These are phyloP conservation scores for Musa beccarii DNA, from an alignment of 176 grass and related monocot species.

Conservation along the genomic window DNA sequence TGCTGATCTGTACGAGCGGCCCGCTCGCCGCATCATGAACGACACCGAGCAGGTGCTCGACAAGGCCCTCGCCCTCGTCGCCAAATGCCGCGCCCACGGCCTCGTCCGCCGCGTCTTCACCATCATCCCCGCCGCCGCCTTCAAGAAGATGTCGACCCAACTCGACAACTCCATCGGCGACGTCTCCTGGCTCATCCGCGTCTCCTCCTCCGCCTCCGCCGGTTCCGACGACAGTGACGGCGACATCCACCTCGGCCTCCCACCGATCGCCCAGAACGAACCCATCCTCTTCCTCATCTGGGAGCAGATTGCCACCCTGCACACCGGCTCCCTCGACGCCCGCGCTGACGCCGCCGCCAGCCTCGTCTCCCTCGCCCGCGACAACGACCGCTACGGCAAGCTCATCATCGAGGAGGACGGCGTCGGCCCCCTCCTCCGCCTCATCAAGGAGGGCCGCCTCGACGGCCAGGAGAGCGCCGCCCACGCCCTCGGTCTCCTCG, in stretches of 20 bases:
- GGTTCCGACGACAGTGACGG: background rate
- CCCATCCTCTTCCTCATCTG: constrained; percentile 24
- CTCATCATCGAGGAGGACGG: constrained; percentile 93
- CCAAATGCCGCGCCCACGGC: constrained; percentile 8
- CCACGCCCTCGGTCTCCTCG: constrained; percentile 57
- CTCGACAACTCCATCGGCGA: constrained; percentile 23
- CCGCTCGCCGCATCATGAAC: constrained; percentile 67
- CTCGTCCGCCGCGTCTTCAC: constrained; percentile 1
- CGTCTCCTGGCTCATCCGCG: constrained; percentile 26
- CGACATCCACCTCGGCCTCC: constrained; percentile 4
- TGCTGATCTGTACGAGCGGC: constrained; percentile 84
- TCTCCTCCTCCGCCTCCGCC: background rate
- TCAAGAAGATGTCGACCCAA: constrained; percentile 19
- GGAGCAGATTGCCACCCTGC: constrained; percentile 18
- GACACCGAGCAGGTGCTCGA: constrained; percentile 76
- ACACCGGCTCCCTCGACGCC: constrained; percentile 7
- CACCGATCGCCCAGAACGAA: constrained; percentile 19
- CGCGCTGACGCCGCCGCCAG: constrained; percentile 26
- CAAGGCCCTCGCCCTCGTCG: constrained; percentile 11
- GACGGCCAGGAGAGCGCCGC: constrained; percentile 76
- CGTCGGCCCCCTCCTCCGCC: constrained; percentile 51
- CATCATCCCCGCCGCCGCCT: constrained; percentile 5
- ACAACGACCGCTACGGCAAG: constrained; percentile 61
- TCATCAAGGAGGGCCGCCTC: constrained; percentile 64
- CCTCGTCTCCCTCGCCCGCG: constrained; percentile 65